Evolutionary conservation across 2,329 filamentous ascomycete genomes (phyloP).

Genomic region (Fusarium nurragi): DNA sequence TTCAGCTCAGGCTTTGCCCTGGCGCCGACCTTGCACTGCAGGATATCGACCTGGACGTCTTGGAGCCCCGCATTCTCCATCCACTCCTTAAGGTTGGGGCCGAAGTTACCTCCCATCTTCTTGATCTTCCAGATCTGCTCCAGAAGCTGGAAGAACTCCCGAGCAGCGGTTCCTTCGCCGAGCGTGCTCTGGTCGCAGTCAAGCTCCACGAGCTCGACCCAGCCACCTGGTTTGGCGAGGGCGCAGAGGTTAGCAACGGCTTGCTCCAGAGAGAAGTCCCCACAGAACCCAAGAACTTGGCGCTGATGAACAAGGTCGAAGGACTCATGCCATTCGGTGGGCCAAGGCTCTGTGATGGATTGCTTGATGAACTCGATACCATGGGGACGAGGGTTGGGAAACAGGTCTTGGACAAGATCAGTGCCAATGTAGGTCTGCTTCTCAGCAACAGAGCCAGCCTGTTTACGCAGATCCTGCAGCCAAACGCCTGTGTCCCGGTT

Average conservation of each 20-base stretch:
- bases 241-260: constrained; percentile 1
- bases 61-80: constrained; percentile 6
- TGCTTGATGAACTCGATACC: background rate
- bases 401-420: background rate
- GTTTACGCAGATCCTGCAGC: constrained; percentile 3
- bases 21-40: background rate
- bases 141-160: background rate
- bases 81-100: background rate
- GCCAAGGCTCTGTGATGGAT: constrained; percentile 4
- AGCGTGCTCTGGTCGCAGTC: constrained; percentile 6
- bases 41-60: background rate
- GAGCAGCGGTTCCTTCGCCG: background rate
- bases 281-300: constrained; percentile 5
- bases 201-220: constrained; percentile 1
- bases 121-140: constrained; percentile 14
- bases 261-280: constrained; percentile 2
- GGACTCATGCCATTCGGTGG: background rate
- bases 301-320: constrained; percentile 5
- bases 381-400: background rate
- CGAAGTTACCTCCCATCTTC: constrained; percentile 9
- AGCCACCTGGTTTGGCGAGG: background rate
- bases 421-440: constrained; percentile 2
- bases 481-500: background rate
- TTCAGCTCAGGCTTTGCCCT: constrained; percentile 4
- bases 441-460: background rate